Evolutionary conservation across 2,329 filamentous ascomycete genomes (phyloP).

Genomic region (Ceratocystis albifundus): DNA sequence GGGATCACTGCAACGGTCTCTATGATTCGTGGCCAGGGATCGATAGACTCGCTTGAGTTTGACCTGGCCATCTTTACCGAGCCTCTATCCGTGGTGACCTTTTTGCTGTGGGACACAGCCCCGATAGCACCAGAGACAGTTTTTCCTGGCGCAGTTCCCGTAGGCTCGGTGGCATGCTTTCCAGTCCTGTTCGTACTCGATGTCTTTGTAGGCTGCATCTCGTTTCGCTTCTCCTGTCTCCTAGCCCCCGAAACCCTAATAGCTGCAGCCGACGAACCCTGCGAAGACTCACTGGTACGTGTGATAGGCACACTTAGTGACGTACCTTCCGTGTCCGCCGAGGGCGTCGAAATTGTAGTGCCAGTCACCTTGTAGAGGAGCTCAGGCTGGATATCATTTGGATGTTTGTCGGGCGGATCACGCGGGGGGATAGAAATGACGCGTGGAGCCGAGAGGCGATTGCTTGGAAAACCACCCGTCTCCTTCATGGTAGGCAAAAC

Average conservation of each 20-base stretch:
- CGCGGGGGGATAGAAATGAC: slow-evolving; percentile 1
- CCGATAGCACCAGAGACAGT: background rate
- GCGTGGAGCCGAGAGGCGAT: background rate
- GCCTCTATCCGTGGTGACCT: background rate
- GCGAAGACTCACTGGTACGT: background rate
- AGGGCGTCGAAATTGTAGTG: background rate
- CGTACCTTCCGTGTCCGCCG: background rate
- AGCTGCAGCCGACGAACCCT: background rate
- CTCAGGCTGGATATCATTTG: background rate
- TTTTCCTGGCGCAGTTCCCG: background rate
- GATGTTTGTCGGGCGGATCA: background rate
- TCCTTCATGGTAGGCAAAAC: background rate
- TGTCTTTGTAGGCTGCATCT: background rate
- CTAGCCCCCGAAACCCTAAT: background rate
- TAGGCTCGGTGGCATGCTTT: background rate
- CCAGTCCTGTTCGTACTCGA: background rate
- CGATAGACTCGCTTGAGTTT: background rate
- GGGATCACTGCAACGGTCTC: background rate
- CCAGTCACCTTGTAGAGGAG: background rate
- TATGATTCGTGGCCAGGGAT: background rate
- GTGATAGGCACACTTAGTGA: background rate
- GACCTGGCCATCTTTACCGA: background rate
- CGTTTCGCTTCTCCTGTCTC: background rate
- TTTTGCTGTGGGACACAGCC: background rate
- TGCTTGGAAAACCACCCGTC: background rate